Conservation (phyloP, 768 basidiomycete species). For the Favolaschia claudopus region DNA sequence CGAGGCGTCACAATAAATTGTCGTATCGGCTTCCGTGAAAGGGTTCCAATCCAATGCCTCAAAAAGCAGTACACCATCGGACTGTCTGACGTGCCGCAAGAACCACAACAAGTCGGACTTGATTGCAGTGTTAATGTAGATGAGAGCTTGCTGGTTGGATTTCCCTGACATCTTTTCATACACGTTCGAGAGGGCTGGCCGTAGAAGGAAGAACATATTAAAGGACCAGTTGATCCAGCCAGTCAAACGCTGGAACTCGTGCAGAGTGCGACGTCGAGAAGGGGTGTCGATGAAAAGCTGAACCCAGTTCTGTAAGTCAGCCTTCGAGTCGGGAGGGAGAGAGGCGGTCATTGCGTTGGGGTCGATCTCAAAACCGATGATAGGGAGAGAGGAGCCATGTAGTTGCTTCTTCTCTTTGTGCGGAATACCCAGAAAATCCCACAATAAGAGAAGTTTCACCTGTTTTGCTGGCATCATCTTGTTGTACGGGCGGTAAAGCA, state of each 20-base stretch:
- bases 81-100: too few relatives aligned
- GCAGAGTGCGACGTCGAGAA: too few relatives aligned
- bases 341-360: slow-evolving; percentile 27
- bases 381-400: slow-evolving; percentile 18
- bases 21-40: too few relatives aligned
- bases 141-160: too few relatives aligned
- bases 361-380: slow-evolving; percentile 41
- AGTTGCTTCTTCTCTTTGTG: slow-evolving; percentile 33
- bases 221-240: slow-evolving; percentile 37
- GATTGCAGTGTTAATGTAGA: too few relatives aligned
- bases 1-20: too few relatives aligned
- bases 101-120: too few relatives aligned
- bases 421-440: slow-evolving; percentile 29
- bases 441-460: slow-evolving; percentile 29
- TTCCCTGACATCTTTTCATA: too few relatives aligned
- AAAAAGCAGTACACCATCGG: too few relatives aligned
- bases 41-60: too few relatives aligned
- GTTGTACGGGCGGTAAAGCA: slow-evolving; percentile 29
- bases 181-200: slow-evolving; percentile 26
- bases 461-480: slow-evolving; percentile 29
- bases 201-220: too few relatives aligned
- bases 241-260: slow-evolving; percentile 28
- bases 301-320: slow-evolving; percentile 17
- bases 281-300: slow-evolving; percentile 10
- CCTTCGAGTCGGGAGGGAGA: slow-evolving; percentile 8